A percentile compares a stretch with the other conserved stretches of the same genome.
Conservation (phyloP, 306 rosid species). For the Lathyrus tuberosus region DNA sequence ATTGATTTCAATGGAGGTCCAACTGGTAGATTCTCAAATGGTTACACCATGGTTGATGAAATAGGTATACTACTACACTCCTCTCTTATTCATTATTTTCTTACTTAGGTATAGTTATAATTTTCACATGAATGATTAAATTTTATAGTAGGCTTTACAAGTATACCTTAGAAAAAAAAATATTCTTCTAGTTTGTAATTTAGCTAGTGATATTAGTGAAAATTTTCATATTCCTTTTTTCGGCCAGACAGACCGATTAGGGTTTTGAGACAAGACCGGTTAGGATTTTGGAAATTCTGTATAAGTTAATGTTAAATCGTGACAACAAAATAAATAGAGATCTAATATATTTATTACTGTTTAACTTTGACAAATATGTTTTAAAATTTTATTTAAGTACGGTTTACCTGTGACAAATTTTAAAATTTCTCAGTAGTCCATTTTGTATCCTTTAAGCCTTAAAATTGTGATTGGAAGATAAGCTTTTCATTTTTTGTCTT, state of each 20-base stretch:
- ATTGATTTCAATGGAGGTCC: constrained; percentile 89
- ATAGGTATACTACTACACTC: constrained; percentile 46
- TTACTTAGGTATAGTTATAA: background rate
- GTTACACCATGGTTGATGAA: constrained; percentile 86
- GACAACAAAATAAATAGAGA: too few relatives aligned
- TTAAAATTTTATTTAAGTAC: too few relatives aligned
- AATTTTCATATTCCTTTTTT: constrained; percentile 1
- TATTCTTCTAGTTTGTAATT: constrained; percentile 5
- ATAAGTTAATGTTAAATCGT: too few relatives aligned
- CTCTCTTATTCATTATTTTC: background rate
- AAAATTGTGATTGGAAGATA: too few relatives aligned
- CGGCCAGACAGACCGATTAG: too few relatives aligned
- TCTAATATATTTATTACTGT: too few relatives aligned
- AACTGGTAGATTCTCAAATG: constrained; percentile 90
- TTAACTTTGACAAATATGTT: too few relatives aligned
- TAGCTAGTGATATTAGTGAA: background rate
- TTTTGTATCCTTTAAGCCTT: too few relatives aligned
- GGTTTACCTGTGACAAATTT: too few relatives aligned
- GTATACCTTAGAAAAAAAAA: background rate
- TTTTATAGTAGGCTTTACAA: background rate
- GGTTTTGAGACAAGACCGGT: too few relatives aligned
- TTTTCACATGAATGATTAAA: background rate
- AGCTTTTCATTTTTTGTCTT: background rate
- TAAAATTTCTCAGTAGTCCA: too few relatives aligned
- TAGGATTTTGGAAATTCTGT: too few relatives aligned